Conservation (phyloP, 768 basidiomycete species). For the Phylloporus rhodoxanthus region DNA sequence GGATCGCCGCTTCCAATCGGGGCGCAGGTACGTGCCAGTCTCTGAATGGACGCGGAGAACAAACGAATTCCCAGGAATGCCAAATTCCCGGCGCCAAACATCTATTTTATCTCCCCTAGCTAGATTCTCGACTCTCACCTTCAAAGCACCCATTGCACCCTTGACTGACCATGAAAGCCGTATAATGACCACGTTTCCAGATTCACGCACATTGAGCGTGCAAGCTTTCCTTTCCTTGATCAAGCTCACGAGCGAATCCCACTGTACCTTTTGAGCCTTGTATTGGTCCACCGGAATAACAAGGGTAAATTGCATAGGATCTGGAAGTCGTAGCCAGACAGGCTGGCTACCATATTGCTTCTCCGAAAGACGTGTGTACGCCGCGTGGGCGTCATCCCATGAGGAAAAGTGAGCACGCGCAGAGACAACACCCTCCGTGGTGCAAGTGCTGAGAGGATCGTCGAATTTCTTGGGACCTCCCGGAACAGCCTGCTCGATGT, state of each 20-base stretch:
- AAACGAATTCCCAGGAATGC: conserved; percentile 25
- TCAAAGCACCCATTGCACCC: conserved; percentile 49
- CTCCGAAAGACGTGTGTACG: conserved; percentile 33
- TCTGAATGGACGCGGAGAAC: conserved; percentile 29
- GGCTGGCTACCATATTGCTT: conserved; percentile 30
- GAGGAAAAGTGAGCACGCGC: no score
- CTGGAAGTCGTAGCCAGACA: conserved; percentile 42
- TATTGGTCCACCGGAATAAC: conserved; percentile 45
- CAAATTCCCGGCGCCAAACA: conserved; percentile 48
- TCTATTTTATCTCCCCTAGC: conserved; percentile 45
- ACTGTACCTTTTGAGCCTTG: conserved; percentile 43
- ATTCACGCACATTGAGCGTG: conserved; percentile 28
- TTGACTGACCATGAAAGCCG: conserved; percentile 47
- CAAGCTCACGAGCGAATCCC: conserved; percentile 39
- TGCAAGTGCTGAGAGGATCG: conserved; percentile 10
- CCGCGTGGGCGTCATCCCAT: conserved; percentile 44
- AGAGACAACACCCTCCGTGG: conserved; percentile 29
- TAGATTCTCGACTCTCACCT: conserved; percentile 54
- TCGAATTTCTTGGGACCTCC: conserved; percentile 25
- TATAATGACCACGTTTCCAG: conserved; percentile 31
- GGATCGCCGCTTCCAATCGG: conserved; percentile 40
- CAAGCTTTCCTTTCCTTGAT: conserved; percentile 35
- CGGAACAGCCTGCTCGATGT: conserved; percentile 19
- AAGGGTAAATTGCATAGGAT: conserved; percentile 47
- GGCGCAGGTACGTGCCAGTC: conserved; percentile 40